phyloP scores from a whole-genome alignment of 176 grass and related monocot species.

The Saccharum spontaneum region DNA sequence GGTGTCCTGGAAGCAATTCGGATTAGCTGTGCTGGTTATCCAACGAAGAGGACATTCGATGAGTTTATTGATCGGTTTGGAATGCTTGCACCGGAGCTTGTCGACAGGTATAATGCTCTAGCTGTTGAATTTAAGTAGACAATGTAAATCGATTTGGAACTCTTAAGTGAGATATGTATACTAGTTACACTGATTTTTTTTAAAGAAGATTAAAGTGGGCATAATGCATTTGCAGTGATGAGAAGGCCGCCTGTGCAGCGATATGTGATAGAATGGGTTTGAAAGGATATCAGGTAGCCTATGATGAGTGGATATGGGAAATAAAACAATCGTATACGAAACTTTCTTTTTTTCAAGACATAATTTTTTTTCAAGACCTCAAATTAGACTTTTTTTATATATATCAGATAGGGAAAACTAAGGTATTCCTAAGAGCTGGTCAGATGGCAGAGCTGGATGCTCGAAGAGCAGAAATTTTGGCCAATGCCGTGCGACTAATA shows the following conservation, averaged over 20 bases:
- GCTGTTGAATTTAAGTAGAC: constrained; percentile 17
- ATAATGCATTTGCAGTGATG: constrained; percentile 60
- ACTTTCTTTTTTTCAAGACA: constrained; percentile 39
- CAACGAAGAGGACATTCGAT: constrained; percentile 89
- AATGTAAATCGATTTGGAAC: neutral
- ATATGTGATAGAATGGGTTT: constrained; percentile 91
- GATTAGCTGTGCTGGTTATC: constrained; percentile 97
- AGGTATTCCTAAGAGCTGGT: constrained; percentile 93
- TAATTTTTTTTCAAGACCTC: constrained; percentile 14
- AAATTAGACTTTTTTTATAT: constrained; percentile 9
- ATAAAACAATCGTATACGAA: neutral
- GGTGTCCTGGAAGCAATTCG: constrained; percentile 96
- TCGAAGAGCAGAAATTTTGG: constrained; percentile 86
- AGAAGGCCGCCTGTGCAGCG: constrained; percentile 70
- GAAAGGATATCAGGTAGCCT: constrained; percentile 86
- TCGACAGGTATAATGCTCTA: constrained; percentile 61
- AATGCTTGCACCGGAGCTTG: constrained; percentile 78
- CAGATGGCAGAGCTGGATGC: constrained; percentile 95
- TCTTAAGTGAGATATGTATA: constrained; percentile 15
- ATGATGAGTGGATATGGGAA: constrained; percentile 37
- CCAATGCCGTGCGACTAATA: constrained; percentile 57
- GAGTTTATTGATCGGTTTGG: constrained; percentile 95
- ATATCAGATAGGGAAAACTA: constrained; percentile 92
- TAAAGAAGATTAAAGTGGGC: neutral
- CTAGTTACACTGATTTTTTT: constrained; percentile 1